Evolutionary conservation across 768 basidiomycete species (phyloP).

Genomic region (Sarcodon sp.): DNA sequence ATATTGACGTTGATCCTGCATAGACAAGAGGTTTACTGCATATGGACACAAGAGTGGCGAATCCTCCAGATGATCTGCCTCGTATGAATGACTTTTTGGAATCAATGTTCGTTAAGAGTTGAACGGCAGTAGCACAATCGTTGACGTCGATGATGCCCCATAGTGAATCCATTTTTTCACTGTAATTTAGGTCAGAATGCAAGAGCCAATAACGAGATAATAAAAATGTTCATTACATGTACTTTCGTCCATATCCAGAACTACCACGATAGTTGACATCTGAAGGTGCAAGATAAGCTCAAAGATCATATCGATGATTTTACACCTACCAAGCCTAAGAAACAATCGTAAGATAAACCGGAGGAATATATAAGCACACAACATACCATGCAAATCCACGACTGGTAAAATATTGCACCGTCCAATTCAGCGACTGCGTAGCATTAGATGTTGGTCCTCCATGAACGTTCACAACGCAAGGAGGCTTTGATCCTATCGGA

Average conservation of each 20-base stretch:
- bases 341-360: too few species aligned
- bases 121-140: conserved; percentile 50
- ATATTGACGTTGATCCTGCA: conserved; percentile 51
- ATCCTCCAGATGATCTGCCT: conserved; percentile 67
- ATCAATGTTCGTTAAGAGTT: conserved; percentile 35
- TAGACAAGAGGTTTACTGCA: conserved; percentile 19
- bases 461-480: conserved; percentile 51
- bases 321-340: too few species aligned
- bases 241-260: conserved; percentile 58
- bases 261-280: conserved; percentile 75
- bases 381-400: conserved; percentile 63
- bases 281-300: conserved; percentile 27
- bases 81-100: conserved; percentile 50
- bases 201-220: not conserved
- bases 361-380: not conserved
- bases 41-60: conserved; percentile 41
- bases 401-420: conserved; percentile 53
- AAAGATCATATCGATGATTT: not conserved
- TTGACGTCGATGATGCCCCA: conserved; percentile 71
- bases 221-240: conserved; percentile 25
- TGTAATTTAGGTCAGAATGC: not conserved
- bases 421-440: conserved; percentile 35
- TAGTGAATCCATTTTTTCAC: conserved; percentile 13
- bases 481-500: conserved; percentile 43
- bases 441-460: conserved; percentile 56